Conservation (phyloP, 805 yeast species). For the Vanderwaltozyma tropicalis region DNA sequence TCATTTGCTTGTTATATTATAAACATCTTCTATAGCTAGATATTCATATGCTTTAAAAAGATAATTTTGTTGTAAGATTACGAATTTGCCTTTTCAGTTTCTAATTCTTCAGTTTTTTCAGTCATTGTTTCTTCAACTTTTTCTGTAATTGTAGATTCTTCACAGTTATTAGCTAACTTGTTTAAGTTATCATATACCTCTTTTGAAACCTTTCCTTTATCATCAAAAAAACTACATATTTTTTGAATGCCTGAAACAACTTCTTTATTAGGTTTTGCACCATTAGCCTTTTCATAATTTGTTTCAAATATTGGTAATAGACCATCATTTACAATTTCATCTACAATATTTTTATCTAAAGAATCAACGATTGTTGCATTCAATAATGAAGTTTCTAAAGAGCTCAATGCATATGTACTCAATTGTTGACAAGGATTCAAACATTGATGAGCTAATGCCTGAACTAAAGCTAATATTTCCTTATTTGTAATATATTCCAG, state of each 20-base stretch:
- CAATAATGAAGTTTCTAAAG: constrained; percentile 35
- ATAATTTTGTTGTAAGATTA: no score
- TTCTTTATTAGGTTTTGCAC: neutral
- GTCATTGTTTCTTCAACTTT: no score
- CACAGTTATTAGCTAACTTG: no score
- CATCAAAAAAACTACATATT: no score
- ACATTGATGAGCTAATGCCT: constrained; percentile 83
- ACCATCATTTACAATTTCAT: constrained; percentile 58
- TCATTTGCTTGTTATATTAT: no score
- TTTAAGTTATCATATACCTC: no score
- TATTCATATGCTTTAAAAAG: no score
- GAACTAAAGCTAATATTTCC: constrained; percentile 48
- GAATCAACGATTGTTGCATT: constrained; percentile 15
- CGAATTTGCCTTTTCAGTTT: no score
- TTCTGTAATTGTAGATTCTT: no score
- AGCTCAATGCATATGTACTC: constrained; percentile 51
- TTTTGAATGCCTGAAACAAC: constrained; percentile 33
- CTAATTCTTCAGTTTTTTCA: no score
- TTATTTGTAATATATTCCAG: constrained; percentile 15
- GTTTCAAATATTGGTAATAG: constrained; percentile 45
- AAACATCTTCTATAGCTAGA: no score
- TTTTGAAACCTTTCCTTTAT: no score
- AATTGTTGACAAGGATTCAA: constrained; percentile 78
- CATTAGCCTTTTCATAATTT: neutral
- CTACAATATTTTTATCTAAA: constrained; percentile 34